These are phyloP conservation scores for Knufia fluminis DNA, from an alignment of 2,329 filamentous ascomycete genomes.

Conservation along the genomic window DNA sequence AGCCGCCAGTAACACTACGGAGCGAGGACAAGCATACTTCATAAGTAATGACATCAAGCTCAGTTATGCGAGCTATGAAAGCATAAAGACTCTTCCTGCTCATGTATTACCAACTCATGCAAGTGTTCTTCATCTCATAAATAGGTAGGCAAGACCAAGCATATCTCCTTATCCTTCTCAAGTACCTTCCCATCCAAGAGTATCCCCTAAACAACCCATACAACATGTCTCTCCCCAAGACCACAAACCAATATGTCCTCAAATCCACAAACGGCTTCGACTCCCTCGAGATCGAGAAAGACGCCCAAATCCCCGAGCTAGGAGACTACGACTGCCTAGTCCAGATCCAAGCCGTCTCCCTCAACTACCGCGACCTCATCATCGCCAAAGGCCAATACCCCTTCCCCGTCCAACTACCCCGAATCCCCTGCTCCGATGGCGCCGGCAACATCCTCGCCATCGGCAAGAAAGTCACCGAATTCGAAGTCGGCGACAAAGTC, in stretches of 20 bases:
- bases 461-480: constrained; percentile 47
- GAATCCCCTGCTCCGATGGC: constrained; percentile 31
- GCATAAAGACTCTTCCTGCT: too few relatives aligned
- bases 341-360: constrained; percentile 45
- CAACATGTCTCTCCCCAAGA: constrained; percentile 14
- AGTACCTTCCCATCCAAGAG: not conserved
- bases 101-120: too few relatives aligned
- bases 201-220: not conserved
- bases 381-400: constrained; percentile 30
- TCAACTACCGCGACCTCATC: constrained; percentile 43
- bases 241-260: constrained; percentile 9
- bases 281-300: constrained; percentile 46
- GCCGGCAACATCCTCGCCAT: constrained; percentile 42
- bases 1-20: too few relatives aligned
- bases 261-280: constrained; percentile 46
- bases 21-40: too few relatives aligned
- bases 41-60: too few relatives aligned
- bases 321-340: constrained; percentile 66
- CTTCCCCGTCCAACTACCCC: not conserved
- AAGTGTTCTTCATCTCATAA: too few relatives aligned
- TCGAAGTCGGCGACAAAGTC: constrained; percentile 51
- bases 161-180: not conserved
- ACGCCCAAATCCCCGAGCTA: constrained; percentile 47
- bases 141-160: too few relatives aligned
- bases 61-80: too few relatives aligned